Conservation (phyloP, 371 early-diverging fungal genomes). For the Mucor sp. region DNA sequence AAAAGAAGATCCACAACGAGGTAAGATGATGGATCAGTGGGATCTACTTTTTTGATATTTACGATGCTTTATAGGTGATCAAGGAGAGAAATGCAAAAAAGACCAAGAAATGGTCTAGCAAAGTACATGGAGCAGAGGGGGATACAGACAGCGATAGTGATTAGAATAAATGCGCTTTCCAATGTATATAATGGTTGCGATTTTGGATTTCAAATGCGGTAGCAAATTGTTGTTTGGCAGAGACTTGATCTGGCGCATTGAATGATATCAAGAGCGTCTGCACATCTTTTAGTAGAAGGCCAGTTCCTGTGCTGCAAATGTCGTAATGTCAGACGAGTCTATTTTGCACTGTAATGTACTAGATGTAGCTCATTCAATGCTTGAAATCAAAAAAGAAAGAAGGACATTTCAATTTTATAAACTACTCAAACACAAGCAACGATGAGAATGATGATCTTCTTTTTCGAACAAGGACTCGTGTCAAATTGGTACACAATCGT, state of each 20-base stretch:
- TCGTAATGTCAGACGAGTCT: not conserved
- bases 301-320: not conserved
- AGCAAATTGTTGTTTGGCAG: not conserved
- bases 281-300: not conserved
- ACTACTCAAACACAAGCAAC: too few species aligned
- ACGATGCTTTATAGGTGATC: slow-evolving; percentile 11
- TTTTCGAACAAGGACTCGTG: slow-evolving; percentile 4
- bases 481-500: slow-evolving; percentile 7
- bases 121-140: slow-evolving; percentile 24
- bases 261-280: too few species aligned
- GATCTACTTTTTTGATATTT: not conserved
- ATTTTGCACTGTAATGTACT: not conserved
- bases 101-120: slow-evolving; percentile 22
- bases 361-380: not conserved
- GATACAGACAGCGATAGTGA: slow-evolving; percentile 21
- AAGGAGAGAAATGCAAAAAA: slow-evolving; percentile 17
- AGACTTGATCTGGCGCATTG: not conserved
- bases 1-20: slow-evolving; percentile 36
- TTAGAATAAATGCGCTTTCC: slow-evolving; percentile 3
- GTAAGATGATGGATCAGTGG: slow-evolving; percentile 10
- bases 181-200: too few species aligned
- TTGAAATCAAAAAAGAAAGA: not conserved
- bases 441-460: not conserved
- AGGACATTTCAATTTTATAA: not conserved
- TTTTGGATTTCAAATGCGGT: too few species aligned